These are phyloP conservation scores for Trichoderma arundinaceum DNA, from an alignment of 2,329 filamentous ascomycete species.

Conservation along the genomic window DNA sequence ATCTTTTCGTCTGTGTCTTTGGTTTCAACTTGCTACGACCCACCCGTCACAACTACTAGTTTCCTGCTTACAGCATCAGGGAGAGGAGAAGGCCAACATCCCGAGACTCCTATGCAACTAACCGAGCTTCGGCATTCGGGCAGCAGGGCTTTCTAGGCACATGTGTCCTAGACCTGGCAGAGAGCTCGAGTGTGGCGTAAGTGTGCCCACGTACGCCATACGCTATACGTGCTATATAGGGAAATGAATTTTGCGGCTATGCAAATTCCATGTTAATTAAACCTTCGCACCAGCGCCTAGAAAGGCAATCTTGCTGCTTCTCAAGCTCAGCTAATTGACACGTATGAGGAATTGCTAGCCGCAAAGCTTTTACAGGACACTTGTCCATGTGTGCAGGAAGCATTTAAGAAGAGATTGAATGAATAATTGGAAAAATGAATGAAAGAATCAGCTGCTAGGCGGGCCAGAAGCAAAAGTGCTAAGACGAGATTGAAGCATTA, in stretches of 20 bases:
- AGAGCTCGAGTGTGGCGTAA: neutral
- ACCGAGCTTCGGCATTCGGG: neutral
- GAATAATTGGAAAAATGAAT: neutral
- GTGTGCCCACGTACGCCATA: neutral
- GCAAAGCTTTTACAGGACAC: conserved; percentile 18
- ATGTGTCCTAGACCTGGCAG: neutral
- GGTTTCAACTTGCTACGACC: no score
- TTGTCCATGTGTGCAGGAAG: conserved; percentile 3
- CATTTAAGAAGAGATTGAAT: conserved; percentile 3
- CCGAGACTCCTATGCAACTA: neutral
- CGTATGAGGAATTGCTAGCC: conserved; percentile 13
- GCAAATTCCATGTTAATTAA: conserved; percentile 8
- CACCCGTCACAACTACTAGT: no score
- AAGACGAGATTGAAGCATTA: no score
- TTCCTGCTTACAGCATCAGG: no score
- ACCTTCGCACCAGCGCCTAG: conserved; percentile 1
- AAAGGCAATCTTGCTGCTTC: neutral
- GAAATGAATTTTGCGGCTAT: conserved; percentile 9
- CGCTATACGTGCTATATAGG: neutral
- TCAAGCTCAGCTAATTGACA: conserved; percentile 3
- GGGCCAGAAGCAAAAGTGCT: no score
- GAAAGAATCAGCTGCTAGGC: neutral
- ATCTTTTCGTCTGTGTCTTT: no score
- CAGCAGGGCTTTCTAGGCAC: neutral
- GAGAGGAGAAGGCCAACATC: no score